These are phyloP conservation scores for Sindora glabra DNA, from an alignment of 306 rosid genomes.

Conservation along the genomic window DNA sequence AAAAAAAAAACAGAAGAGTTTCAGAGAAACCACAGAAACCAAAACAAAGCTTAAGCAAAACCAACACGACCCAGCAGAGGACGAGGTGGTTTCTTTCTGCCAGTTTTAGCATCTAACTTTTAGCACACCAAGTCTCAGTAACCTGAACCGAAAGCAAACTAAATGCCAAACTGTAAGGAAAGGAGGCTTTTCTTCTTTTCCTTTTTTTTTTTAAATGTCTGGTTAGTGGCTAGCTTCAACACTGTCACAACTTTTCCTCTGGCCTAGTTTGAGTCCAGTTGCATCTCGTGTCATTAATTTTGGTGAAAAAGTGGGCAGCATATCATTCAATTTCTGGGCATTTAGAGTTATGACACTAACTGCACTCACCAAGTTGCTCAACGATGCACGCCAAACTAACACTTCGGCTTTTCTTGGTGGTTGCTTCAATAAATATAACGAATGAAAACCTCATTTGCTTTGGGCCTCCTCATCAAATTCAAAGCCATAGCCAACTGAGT, in stretches of 20 bases:
- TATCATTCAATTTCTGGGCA: conserved; percentile 35
- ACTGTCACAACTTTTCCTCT: too few species aligned
- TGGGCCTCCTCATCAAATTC: too few species aligned
- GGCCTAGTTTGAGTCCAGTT: conserved; percentile 18
- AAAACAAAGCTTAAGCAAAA: conserved; percentile 21
- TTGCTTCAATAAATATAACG: conserved; percentile 17
- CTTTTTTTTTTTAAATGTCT: too few species aligned
- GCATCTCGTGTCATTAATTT: conserved; percentile 4
- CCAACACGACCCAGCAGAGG: conserved; percentile 13
- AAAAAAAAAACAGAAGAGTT: conserved; percentile 9
- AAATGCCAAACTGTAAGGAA: conserved; percentile 29
- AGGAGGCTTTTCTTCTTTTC: too few species aligned
- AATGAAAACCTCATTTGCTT: conserved; percentile 32
- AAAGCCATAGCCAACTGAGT: conserved; percentile 16
- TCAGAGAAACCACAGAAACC: conserved; percentile 18
- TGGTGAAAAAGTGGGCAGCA: conserved; percentile 21
- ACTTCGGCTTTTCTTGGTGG: conserved; percentile 42
- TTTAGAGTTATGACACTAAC: too few species aligned
- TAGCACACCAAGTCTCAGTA: not conserved
- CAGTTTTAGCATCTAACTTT: conserved; percentile 11
- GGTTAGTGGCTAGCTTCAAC: too few species aligned
- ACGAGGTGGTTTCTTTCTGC: conserved; percentile 5
- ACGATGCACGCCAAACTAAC: conserved; percentile 81
- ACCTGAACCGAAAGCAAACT: conserved; percentile 7
- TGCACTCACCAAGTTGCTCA: conserved; percentile 32